Conservation (phyloP, 345 rosid genomes). For the Populus alba region DNA sequence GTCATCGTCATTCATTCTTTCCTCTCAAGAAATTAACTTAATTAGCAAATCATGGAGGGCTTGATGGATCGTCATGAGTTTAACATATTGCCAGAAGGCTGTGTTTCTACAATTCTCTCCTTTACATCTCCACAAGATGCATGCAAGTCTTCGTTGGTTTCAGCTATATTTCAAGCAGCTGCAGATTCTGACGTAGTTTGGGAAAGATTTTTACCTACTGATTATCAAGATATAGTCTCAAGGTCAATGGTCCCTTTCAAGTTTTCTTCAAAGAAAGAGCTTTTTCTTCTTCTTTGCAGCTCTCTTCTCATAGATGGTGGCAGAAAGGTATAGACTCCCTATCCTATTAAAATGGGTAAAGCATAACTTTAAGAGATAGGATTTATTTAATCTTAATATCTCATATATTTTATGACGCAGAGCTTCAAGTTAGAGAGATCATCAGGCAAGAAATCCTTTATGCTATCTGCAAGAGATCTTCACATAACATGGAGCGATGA, state of each 20-base stretch:
- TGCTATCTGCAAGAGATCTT: slow-evolving; percentile 68
- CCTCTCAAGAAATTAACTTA: background rate
- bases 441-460: slow-evolving; percentile 47
- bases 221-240: slow-evolving; percentile 30
- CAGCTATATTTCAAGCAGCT: slow-evolving; percentile 51
- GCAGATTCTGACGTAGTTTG: slow-evolving; percentile 60
- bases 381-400: background rate
- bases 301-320: slow-evolving; percentile 48
- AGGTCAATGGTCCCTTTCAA: slow-evolving; percentile 10
- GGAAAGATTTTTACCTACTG: slow-evolving; percentile 54
- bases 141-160: slow-evolving; percentile 43
- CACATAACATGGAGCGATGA: slow-evolving; percentile 48
- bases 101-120: slow-evolving; percentile 51
- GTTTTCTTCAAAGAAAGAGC: slow-evolving; percentile 57
- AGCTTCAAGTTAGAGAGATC: slow-evolving; percentile 55
- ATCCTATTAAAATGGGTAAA: background rate
- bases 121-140: slow-evolving; percentile 62
- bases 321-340: slow-evolving; percentile 31
- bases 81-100: slow-evolving; percentile 51
- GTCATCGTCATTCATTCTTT: background rate
- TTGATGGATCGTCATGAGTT: background rate
- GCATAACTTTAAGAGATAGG: background rate
- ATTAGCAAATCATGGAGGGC: slow-evolving; percentile 4
- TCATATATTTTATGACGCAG: slow-evolving; percentile 26
- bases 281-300: slow-evolving; percentile 47